These are phyloP conservation scores for Pleoardoris graminearum DNA, from an alignment of 2,329 filamentous ascomycete genomes.

Conservation along the genomic window DNA sequence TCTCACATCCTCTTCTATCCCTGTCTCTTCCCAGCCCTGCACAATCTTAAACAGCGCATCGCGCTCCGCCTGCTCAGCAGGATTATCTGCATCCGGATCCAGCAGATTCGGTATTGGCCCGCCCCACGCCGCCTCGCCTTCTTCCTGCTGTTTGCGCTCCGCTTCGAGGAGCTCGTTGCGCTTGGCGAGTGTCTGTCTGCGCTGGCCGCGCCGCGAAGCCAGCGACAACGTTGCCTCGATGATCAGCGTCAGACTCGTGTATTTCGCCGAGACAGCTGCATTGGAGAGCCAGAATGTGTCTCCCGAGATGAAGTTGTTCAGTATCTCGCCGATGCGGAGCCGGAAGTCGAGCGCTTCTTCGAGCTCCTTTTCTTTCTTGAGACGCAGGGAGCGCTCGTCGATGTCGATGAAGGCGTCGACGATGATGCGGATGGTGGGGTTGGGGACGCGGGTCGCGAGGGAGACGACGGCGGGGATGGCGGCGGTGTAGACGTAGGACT, in stretches of 20 bases:
- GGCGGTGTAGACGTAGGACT: constrained; percentile 73
- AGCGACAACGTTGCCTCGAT: constrained; percentile 64
- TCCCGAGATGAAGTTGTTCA: constrained; percentile 29
- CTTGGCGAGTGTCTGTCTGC: constrained; percentile 62
- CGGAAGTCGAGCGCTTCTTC: constrained; percentile 61
- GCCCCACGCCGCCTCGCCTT: constrained; percentile 59
- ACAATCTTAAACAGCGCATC: constrained; percentile 63
- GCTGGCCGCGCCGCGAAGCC: constrained; percentile 64
- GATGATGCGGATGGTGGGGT: constrained; percentile 64
- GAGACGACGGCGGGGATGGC: constrained; percentile 67
- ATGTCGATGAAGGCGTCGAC: constrained; percentile 70
- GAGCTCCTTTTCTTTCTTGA: constrained; percentile 32
- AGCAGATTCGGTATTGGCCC: constrained; percentile 51
- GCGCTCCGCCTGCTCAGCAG: constrained; percentile 44
- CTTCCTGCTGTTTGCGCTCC: constrained; percentile 53
- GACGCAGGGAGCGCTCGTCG: constrained; percentile 49
- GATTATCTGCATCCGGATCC: constrained; percentile 32
- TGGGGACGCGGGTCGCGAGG: constrained; percentile 64
- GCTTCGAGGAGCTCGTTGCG: constrained; percentile 59
- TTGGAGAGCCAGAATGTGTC: constrained; percentile 23
- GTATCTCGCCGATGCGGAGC: constrained; percentile 66
- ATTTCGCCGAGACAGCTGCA: constrained; percentile 1
- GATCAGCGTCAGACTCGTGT: constrained; percentile 39
- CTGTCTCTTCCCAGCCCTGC: constrained; percentile 68
- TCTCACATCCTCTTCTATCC: constrained; percentile 67